Conservation (phyloP, 2,329 filamentous ascomycete genomes). For the Hymenoscyphus albidus region DNA sequence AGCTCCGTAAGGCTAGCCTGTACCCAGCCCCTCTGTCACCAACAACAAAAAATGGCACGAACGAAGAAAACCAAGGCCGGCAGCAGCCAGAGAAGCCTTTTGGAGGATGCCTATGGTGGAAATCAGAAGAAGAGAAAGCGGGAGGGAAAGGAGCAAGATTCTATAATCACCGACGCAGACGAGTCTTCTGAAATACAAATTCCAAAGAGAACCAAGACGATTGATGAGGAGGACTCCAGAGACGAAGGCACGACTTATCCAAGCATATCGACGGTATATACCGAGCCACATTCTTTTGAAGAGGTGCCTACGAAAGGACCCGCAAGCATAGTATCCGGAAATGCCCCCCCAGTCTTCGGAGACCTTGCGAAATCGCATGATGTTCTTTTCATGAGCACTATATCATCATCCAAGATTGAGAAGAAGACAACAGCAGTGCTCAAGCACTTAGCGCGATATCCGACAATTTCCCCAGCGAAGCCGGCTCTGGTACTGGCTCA, state of each 20-base stretch:
- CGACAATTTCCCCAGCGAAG: slow-evolving; percentile 27
- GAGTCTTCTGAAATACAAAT: neutral
- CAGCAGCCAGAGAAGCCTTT: too few species aligned
- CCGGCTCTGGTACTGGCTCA: slow-evolving; percentile 39
- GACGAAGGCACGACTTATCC: neutral
- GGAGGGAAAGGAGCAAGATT: neutral
- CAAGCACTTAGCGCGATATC: slow-evolving; percentile 25
- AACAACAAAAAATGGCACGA: neutral
- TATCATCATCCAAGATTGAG: slow-evolving; percentile 56
- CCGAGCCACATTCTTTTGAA: neutral
- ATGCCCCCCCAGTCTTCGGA: slow-evolving; percentile 35
- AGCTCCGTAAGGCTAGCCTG: neutral
- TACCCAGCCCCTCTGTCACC: neutral
- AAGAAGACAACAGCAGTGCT: slow-evolving; percentile 34
- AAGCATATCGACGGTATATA: neutral
- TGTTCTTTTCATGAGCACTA: slow-evolving; percentile 50
- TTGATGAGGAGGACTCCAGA: too few species aligned
- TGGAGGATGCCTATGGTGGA: neutral
- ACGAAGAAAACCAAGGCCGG: neutral
- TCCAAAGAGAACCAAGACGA: slow-evolving; percentile 3
- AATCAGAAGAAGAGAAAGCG: slow-evolving; percentile 12
- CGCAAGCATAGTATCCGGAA: neutral
- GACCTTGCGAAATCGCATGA: slow-evolving; percentile 36
- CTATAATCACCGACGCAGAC: neutral
- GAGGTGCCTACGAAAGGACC: slow-evolving; percentile 1